Evolutionary conservation across 148 eudicot genomes (phyloP).

Genomic region (Nepenthes mirabilis): DNA sequence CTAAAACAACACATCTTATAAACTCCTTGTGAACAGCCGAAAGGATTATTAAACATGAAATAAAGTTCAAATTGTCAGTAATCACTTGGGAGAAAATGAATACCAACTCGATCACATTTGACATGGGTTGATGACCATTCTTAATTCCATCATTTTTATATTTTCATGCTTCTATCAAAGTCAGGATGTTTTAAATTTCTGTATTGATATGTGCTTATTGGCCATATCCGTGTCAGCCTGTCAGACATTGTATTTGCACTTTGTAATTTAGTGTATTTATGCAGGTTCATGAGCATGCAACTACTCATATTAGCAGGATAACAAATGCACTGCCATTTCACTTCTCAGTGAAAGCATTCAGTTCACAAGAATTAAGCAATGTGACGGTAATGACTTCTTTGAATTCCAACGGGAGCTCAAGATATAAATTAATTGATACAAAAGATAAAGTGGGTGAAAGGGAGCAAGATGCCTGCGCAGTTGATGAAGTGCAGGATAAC

Average conservation of each 20-base stretch:
- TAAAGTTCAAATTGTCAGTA: too few relatives aligned
- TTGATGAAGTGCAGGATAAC: background rate
- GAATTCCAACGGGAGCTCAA: slow-evolving; percentile 8
- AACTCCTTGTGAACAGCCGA: too few relatives aligned
- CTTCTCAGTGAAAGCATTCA: slow-evolving; percentile 6
- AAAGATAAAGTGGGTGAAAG: slow-evolving; percentile 8
- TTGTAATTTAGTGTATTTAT: background rate
- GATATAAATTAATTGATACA: slow-evolving; percentile 13
- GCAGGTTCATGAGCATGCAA: slow-evolving; percentile 20
- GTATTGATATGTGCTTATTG: too few relatives aligned
- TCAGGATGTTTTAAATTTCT: background rate
- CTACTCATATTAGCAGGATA: slow-evolving; percentile 5
- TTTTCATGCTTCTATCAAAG: background rate
- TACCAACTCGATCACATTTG: too few relatives aligned
- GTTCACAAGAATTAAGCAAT: slow-evolving; percentile 5
- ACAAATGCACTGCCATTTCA: slow-evolving; percentile 3
- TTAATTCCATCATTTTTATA: background rate
- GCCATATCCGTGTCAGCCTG: background rate
- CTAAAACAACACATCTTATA: too few relatives aligned
- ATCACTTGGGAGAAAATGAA: too few relatives aligned
- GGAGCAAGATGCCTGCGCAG: slow-evolving; percentile 8
- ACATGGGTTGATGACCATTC: too few relatives aligned
- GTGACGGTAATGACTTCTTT: slow-evolving; percentile 6
- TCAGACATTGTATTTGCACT: background rate
- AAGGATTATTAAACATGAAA: too few relatives aligned